Conservation (phyloP, 2,329 filamentous ascomycete genomes). For the Pyrenophora seminiperda region DNA sequence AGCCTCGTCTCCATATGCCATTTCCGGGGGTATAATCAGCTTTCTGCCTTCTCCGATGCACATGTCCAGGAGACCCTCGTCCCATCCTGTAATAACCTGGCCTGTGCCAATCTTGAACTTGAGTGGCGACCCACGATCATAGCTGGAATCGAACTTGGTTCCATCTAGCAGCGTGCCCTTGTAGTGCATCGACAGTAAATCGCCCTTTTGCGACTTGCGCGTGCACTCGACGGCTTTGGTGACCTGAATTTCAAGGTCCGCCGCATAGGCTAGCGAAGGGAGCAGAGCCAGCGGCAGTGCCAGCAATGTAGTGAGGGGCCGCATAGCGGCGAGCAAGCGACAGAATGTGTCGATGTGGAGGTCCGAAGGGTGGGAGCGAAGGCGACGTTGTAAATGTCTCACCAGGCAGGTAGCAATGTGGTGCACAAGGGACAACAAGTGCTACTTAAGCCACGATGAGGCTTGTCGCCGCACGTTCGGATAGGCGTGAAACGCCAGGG, state of each 20-base stretch:
- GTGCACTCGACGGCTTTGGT: constrained; percentile 51
- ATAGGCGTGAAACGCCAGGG: constrained; percentile 15
- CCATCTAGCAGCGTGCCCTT: constrained; percentile 64
- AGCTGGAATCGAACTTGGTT: constrained; percentile 81
- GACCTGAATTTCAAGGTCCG: constrained; percentile 50
- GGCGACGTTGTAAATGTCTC: constrained; percentile 4
- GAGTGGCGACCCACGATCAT: constrained; percentile 77
- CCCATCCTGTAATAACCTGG: constrained; percentile 93
- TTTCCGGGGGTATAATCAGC: constrained; percentile 84
- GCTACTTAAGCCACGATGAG: constrained; percentile 12
- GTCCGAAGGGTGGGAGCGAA: not conserved
- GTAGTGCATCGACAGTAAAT: constrained; percentile 56
- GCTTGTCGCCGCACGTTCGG: constrained; percentile 15
- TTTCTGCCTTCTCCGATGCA: constrained; percentile 91
- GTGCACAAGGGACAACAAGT: constrained; percentile 5
- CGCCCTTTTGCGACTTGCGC: constrained; percentile 53
- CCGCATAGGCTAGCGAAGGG: constrained; percentile 28
- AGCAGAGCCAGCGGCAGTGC: constrained; percentile 31
- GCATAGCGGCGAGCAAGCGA: constrained; percentile 31
- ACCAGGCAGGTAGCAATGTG: constrained; percentile 3
- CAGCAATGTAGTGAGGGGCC: constrained; percentile 30
- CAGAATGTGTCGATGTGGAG: constrained; percentile 1
- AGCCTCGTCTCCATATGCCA: constrained; percentile 77
- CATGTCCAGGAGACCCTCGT: constrained; percentile 88
- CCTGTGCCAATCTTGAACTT: constrained; percentile 78